Base-by-base conservation (phyloP, 2,329 filamentous ascomycete genomes). In the Colletotrichum lentis region DNA sequence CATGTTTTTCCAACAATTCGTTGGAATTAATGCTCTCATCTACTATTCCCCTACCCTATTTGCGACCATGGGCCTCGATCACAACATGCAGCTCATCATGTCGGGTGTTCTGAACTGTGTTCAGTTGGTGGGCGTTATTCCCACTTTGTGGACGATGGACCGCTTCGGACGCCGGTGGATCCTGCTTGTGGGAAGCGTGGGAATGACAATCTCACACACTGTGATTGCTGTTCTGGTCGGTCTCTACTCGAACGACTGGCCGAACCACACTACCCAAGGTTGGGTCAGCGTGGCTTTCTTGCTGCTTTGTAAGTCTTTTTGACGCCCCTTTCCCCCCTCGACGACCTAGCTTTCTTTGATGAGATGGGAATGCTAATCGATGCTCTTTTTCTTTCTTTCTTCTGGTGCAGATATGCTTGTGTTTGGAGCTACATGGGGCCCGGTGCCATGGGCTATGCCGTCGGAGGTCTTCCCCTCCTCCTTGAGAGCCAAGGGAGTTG, bases 391-490 rank as follows among this genome's bases (percentile, higher is more conserved):
- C 20, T 16, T 10, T 31, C n/a, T n/a, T n/a, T n/a, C n/a, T 18
- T 0, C 81, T 86, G 56, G 78, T 87, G 27, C 27, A 57, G 89
- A 88, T 73, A 88, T 89, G 81, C 74, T 87, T 46, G 77, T 80
- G 2, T 91, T 90, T 68, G 88, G 87, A 2, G 84, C 82, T 0
- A 83, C 83, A 0, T 90, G 86, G 84, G 85, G 83, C 18, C 81
- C 83, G 56, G 82, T 85, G 18, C 75, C 76, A 0, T 79, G 77
- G 77, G 73, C 77, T 0, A 79, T 80, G 56, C 76, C 76, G 6
- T 74, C 75, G 0, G 80, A 82, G 69, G 78, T 81, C 62, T 80
- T 80, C 65, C 79, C 79, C 0, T 72, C 78, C 0, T 75, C 77
- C 54, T 71, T 76, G 24, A 73, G 75, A 31, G 73, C 75, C 11